Evolutionary conservation across 2,329 filamentous ascomycete species (phyloP).

Genomic region (Fusarium lyarnte): DNA sequence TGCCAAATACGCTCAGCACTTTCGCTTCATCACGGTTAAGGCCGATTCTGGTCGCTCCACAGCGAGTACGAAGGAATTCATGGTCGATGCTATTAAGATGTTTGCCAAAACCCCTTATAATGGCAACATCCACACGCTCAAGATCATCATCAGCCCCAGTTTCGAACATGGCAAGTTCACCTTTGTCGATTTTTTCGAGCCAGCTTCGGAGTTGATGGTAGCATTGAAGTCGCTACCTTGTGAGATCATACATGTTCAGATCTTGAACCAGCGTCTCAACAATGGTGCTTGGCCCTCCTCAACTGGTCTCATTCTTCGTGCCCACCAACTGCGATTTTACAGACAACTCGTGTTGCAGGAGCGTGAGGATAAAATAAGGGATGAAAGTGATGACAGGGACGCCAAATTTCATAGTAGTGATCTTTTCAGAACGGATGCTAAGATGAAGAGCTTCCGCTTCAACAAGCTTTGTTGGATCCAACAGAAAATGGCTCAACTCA

Average conservation of each 20-base stretch:
- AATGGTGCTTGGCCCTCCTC: neutral
- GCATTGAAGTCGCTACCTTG: conserved; percentile 48
- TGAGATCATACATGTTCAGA: conserved; percentile 49
- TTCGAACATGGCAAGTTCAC: conserved; percentile 40
- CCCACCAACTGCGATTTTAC: conserved; percentile 25
- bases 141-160: conserved; percentile 52
- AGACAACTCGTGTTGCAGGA: conserved; percentile 5
- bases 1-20: conserved; percentile 49
- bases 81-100: conserved; percentile 51
- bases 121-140: conserved; percentile 53
- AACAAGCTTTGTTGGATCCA: neutral
- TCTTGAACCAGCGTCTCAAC: conserved; percentile 42
- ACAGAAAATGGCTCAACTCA: neutral
- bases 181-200: conserved; percentile 50
- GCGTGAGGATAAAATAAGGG: neutral
- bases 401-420: neutral
- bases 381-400: neutral
- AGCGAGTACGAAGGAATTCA: conserved; percentile 35
- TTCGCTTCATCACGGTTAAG: conserved; percentile 55
- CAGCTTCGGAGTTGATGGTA: conserved; percentile 40
- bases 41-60: conserved; percentile 54
- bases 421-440: neutral
- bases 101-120: conserved; percentile 43
- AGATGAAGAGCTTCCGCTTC: conserved; percentile 7
- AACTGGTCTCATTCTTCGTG: conserved; percentile 12